These are phyloP conservation scores for Nitzschia palea DNA, from an alignment of 108 stramenopile genomes.

Conservation along the genomic window DNA sequence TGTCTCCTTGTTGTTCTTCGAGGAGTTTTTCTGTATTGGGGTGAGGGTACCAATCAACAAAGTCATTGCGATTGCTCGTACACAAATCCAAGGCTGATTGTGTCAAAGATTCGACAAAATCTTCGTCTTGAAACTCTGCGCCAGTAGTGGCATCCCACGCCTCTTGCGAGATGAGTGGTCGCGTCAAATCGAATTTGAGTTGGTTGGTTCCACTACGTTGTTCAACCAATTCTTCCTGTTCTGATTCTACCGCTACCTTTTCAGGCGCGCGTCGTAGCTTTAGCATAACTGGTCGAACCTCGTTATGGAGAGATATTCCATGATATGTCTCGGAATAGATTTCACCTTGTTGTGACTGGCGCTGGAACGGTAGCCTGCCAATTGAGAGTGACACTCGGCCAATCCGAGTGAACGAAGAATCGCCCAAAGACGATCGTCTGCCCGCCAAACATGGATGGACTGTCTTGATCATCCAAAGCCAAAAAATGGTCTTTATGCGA, in stretches of 20 bases:
- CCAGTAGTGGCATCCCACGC: slow-evolving; percentile 58
- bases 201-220: neutral
- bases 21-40: slow-evolving; percentile 44
- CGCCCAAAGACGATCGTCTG: neutral
- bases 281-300: neutral
- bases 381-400: neutral
- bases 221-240: neutral
- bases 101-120: slow-evolving; percentile 46
- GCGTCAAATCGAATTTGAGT: neutral
- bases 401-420: neutral
- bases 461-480: slow-evolving; percentile 14
- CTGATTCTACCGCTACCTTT: neutral
- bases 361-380: no score
- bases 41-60: slow-evolving; percentile 63
- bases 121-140: slow-evolving; percentile 57
- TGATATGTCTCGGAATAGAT: no score
- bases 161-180: slow-evolving; percentile 61
- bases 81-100: slow-evolving; percentile 56
- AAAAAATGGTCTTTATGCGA: slow-evolving; percentile 4
- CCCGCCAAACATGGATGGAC: slow-evolving; percentile 2
- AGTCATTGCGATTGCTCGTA: slow-evolving; percentile 8
- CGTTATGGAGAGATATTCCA: neutral
- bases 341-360: no score
- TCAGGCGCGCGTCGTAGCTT: neutral
- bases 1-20: slow-evolving; percentile 22